Conservation (phyloP, 2,329 filamentous ascomycete genomes). For the Aureobasidium musti region DNA sequence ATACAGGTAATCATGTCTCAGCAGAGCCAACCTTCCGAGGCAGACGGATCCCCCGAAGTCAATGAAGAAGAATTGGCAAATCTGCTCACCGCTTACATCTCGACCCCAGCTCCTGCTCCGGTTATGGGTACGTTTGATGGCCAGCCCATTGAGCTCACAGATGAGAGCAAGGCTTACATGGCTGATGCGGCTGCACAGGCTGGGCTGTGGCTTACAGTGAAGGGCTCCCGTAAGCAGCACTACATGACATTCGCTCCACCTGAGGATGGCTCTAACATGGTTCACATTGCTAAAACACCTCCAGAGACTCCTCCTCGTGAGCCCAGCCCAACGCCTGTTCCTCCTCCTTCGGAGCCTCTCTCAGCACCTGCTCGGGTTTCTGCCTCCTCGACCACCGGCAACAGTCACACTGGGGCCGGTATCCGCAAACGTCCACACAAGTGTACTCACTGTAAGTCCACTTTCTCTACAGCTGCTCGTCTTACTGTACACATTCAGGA, state of each 20-base stretch:
- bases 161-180: not conserved
- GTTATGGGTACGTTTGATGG: conserved; percentile 2
- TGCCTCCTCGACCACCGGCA: no score
- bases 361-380: no score
- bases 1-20: not conserved
- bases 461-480: not conserved
- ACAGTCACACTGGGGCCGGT: not conserved
- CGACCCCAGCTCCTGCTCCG: not conserved
- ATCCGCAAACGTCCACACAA: not conserved
- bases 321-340: not conserved
- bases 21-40: no score
- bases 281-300: not conserved
- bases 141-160: not conserved
- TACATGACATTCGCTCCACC: not conserved
- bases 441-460: not conserved
- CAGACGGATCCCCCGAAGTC: not conserved
- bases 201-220: not conserved
- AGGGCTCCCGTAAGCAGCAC: not conserved
- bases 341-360: not conserved
- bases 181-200: not conserved
- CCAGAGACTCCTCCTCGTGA: not conserved
- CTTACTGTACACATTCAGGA: not conserved
- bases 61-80: not conserved
- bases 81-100: not conserved
- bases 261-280: not conserved